Evolutionary conservation across 805 yeast genomes (phyloP), one percentile per base, ranked within the genome.

Genomic region (Tetrapisispora pingtungensis): DNA sequence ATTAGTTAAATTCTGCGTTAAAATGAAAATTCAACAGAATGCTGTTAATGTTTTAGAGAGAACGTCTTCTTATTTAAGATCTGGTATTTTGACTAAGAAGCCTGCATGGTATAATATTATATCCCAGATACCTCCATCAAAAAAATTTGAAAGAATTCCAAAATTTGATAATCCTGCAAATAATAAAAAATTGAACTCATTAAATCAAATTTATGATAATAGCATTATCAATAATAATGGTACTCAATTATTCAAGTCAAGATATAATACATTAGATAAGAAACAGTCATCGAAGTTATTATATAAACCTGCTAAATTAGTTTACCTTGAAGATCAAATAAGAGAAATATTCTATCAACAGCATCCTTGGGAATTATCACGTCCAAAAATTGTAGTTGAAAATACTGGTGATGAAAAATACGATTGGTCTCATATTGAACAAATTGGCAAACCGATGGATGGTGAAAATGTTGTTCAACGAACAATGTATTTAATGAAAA

Each of bases 321-420:
- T 50, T 20, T 68, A 56, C 46, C 58, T 68, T 5, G 74, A 90
- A 64, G 98, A 93, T 65, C 78, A 81, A 54, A 66, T 93, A 53
- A 78, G 98, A 68, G 72, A 75, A 39, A 70, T 84, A 20, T 93
- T 93, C 58, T 90, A 81, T 64, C 78, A 79, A 47, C 96, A 89
- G 61, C 98, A 93, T 65, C 98, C 98, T 7, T 93, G 98, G 98
- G 98, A 93, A 66, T 70, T 89, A 43, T 86, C 97, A 1, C 76
- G 95, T 53, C 96, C 97, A 13, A 85, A 84, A 60, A 72, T 78
- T 26, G 66, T 93, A 52, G 73, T 88, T 38, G 98, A 93, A 63
- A 84, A 79, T 55, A 71, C 73, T 32, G 85, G 49, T 13, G 69
- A 73, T 36, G 86, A 83, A 38, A 57, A 61, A 7, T 70, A 71